A percentile compares a stretch with the other conserved stretches of the same genome.
These are phyloP conservation scores for Neurospora tetrasperma DNA, from an alignment of 495 filamentous ascomycete species.

Conservation along the genomic window DNA sequence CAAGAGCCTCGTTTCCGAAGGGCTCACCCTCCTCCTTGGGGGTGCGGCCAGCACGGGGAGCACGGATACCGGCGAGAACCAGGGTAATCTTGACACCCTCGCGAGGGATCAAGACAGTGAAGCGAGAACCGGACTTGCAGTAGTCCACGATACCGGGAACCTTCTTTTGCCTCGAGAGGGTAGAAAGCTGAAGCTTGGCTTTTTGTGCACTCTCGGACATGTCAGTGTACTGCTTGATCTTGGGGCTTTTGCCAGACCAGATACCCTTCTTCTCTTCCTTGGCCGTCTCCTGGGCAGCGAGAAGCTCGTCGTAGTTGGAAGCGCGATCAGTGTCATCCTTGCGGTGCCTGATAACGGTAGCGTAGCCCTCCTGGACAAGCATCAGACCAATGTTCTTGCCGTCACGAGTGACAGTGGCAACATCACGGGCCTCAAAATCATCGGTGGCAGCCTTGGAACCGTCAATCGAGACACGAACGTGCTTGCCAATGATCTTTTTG, in stretches of 20 bases:
- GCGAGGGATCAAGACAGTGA: slow-evolving; percentile 83
- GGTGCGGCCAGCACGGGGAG: slow-evolving; percentile 80
- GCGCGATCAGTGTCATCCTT: slow-evolving; percentile 88
- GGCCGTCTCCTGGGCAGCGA: slow-evolving; percentile 79
- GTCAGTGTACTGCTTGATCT: slow-evolving; percentile 70
- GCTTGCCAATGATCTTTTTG: slow-evolving; percentile 91
- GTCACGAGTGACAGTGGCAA: slow-evolving; percentile 72
- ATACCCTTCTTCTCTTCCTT: slow-evolving; percentile 80
- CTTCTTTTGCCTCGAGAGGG: slow-evolving; percentile 78
- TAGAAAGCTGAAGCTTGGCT: slow-evolving; percentile 82
- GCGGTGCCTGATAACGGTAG: slow-evolving; percentile 86
- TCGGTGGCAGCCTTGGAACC: slow-evolving; percentile 85
- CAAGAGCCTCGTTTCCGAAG: slow-evolving; percentile 88
- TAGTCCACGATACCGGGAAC: slow-evolving; percentile 95
- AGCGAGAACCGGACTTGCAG: slow-evolving; percentile 90
- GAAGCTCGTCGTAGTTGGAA: slow-evolving; percentile 84
- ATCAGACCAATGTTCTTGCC: slow-evolving; percentile 79
- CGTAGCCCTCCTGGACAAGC: slow-evolving; percentile 84
- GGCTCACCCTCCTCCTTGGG: slow-evolving; percentile 77
- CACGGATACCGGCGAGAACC: slow-evolving; percentile 86
- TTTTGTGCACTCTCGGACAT: slow-evolving; percentile 89
- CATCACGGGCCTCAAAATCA: slow-evolving; percentile 88
- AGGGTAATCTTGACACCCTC: slow-evolving; percentile 93
- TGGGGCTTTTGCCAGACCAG: slow-evolving; percentile 78
- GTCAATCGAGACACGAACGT: slow-evolving; percentile 76